These are phyloP conservation scores for Leccinellum albellum DNA, from an alignment of 768 basidiomycete species.

Conservation along the genomic window DNA sequence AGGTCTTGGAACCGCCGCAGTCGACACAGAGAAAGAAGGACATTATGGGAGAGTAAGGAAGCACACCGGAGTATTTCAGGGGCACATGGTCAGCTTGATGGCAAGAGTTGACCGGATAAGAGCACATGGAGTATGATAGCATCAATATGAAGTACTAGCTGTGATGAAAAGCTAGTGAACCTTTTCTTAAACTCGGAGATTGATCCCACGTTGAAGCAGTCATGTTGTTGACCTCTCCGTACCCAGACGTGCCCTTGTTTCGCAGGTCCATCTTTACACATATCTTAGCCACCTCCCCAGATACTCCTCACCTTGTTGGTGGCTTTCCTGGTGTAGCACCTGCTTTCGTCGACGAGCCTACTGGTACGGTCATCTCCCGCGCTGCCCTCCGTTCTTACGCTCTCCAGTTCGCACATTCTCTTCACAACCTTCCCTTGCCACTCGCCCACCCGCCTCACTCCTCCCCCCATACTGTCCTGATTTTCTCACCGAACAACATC, in stretches of 20 bases:
- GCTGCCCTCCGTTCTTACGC: conserved; percentile 49
- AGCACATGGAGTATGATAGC: neutral
- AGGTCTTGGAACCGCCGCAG: conserved; percentile 88
- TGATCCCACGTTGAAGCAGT: too few species aligned
- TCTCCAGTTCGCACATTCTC: conserved; percentile 55
- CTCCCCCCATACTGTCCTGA: conserved; percentile 44
- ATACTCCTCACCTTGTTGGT: conserved; percentile 33
- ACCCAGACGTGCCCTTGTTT: conserved; percentile 17
- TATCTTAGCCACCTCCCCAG: conserved; percentile 18
- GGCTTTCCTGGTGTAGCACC: conserved; percentile 40
- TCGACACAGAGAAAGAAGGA: conserved; percentile 77
- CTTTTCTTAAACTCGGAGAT: too few species aligned
- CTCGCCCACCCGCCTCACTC: conserved; percentile 44
- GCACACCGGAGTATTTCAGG: too few species aligned
- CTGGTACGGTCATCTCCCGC: conserved; percentile 55
- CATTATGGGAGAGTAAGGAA: conserved; percentile 30
- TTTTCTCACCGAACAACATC: conserved; percentile 69
- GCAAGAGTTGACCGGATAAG: neutral
- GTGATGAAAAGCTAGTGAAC: too few species aligned
- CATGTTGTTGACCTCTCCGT: conserved; percentile 18
- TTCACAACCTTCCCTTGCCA: conserved; percentile 43
- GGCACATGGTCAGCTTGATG: neutral
- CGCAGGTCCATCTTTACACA: conserved; percentile 33
- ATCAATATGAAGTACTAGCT: too few species aligned
- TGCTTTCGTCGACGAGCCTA: conserved; percentile 65